A percentile compares a stretch with the other conserved stretches of the same genome.
Evolutionary conservation across 1,284 basidiomycete species (phyloP).

Genomic region (Rugiboletus extremiorientalis): DNA sequence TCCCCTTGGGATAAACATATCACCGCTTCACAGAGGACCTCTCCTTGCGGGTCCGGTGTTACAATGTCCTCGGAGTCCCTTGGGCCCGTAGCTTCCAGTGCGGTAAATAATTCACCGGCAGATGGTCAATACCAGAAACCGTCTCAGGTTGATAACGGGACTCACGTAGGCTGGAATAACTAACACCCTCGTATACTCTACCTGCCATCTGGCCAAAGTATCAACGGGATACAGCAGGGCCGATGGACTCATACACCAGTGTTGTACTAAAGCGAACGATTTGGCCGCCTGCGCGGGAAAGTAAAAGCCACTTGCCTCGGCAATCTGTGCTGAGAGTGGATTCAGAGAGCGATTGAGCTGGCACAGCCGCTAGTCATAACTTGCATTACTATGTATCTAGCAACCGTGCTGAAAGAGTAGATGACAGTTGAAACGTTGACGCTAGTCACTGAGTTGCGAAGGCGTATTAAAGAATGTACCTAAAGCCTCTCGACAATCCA

Average conservation of each 20-base stretch:
- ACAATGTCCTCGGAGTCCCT: slow-evolving; percentile 9
- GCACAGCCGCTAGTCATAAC: too few relatives aligned
- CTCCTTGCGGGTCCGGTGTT: not conserved
- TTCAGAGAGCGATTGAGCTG: too few relatives aligned
- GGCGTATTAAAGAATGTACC: slow-evolving; percentile 42
- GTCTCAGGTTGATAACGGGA: not conserved
- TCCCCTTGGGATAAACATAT: not conserved
- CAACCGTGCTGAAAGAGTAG: not conserved
- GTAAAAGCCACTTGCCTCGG: too few relatives aligned
- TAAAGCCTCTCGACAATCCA: slow-evolving; percentile 39
- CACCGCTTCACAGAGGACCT: not conserved
- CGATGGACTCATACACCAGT: not conserved
- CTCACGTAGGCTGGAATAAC: slow-evolving; percentile 22
- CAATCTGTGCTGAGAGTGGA: too few relatives aligned
- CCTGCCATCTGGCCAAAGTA: slow-evolving; percentile 4
- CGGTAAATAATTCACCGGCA: not conserved
- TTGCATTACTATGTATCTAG: too few relatives aligned
- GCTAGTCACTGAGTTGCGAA: not conserved
- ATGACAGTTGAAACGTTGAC: not conserved
- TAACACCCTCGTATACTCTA: slow-evolving; percentile 3
- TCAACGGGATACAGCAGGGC: not conserved
- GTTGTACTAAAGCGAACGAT: not conserved
- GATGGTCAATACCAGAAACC: not conserved
- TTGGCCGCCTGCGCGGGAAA: too few relatives aligned
- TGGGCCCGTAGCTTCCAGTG: slow-evolving; percentile 2